Conservation (phyloP, 1,284 basidiomycete species). For the Irpex lacteus region DNA sequence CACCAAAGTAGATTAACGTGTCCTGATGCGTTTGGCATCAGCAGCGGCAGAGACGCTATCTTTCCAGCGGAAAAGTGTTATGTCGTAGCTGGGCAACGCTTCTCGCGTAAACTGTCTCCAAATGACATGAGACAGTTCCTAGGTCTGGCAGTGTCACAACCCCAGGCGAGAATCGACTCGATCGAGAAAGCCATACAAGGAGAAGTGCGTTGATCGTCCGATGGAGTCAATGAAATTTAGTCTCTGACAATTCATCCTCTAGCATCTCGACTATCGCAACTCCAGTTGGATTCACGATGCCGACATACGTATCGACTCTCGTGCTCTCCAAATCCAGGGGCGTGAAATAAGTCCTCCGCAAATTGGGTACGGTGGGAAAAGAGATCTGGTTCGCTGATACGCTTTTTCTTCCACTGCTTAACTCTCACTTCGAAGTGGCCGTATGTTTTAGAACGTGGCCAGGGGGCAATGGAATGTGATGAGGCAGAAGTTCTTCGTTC, state of each 20-base stretch:
- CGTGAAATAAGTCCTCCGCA: slow-evolving; percentile 5
- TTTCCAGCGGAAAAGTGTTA: slow-evolving; percentile 12
- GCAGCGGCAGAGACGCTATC: slow-evolving; percentile 1
- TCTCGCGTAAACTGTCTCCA: slow-evolving; percentile 11
- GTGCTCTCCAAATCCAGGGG: slow-evolving; percentile 1
- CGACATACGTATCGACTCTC: slow-evolving; percentile 3
- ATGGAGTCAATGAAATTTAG: not conserved
- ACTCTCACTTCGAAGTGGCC: not conserved
- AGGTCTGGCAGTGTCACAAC: not conserved
- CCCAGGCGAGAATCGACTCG: not conserved
- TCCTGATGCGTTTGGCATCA: slow-evolving; percentile 9
- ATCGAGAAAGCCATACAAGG: slow-evolving; percentile 7
- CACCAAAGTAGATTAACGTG: not conserved
- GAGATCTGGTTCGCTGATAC: not conserved
- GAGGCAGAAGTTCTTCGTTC: slow-evolving; percentile 20
- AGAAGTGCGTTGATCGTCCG: not conserved
- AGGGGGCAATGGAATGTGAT: slow-evolving; percentile 35
- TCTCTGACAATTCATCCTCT: not conserved
- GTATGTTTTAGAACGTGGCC: not conserved
- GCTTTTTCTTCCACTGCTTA: not conserved
- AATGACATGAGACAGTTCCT: slow-evolving; percentile 11
- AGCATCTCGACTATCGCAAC: slow-evolving; percentile 8
- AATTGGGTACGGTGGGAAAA: not conserved
- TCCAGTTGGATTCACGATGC: slow-evolving; percentile 11
- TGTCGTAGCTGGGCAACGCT: slow-evolving; percentile 9